Evolutionary conservation across 805 yeast species (phyloP), one percentile per base, ranked within the genome.

Genomic region (Saturnispora zaruensis): DNA sequence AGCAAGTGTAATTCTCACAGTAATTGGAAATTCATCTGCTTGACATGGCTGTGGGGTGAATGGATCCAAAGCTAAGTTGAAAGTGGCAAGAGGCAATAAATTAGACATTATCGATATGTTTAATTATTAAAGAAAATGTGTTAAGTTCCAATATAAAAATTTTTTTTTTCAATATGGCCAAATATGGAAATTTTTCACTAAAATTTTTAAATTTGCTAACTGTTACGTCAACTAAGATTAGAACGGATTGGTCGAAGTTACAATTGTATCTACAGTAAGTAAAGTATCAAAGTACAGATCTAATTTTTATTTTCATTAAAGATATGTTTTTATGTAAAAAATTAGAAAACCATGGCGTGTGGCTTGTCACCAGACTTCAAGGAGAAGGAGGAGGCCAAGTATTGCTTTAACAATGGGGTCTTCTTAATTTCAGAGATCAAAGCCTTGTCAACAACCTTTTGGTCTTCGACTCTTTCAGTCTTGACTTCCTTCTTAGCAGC

Each of bases 321-420:
- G 23, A 20, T 21, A 34, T 34, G 34, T 41, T 36, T 41, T 26
- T 45, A 47, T 47, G 45, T 49, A 51, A 43, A 43, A 21, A 53
- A 46, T 84, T 89, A 91, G 77, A 93, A 91, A 81, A 87, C 88
- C 84, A 93, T 87, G 73, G 86, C 82, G 77, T 91, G 98, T 69
- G 98, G 99, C 76, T 78, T 88, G 82, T 91, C 99, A 76, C 98
- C 98, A 77, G 79, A 82, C 86, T 88, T 90, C 77, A 93, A 84
- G 65, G 96, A 85, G 90, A 91, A 91, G 62, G 95, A 78, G 66
- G 96, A 73, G 64, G 96, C 84, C 72, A 91, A 82, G 86, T 91
- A 91, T 78, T 90, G 95, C 77, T 88, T 87, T 75, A 91, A 85
- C 72, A 88, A 81, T 73, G 97, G 95, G 67, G 96, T 89, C 81